Conservation (phyloP, 805 yeast genomes). For the Kluyveromyces starmeri region DNA sequence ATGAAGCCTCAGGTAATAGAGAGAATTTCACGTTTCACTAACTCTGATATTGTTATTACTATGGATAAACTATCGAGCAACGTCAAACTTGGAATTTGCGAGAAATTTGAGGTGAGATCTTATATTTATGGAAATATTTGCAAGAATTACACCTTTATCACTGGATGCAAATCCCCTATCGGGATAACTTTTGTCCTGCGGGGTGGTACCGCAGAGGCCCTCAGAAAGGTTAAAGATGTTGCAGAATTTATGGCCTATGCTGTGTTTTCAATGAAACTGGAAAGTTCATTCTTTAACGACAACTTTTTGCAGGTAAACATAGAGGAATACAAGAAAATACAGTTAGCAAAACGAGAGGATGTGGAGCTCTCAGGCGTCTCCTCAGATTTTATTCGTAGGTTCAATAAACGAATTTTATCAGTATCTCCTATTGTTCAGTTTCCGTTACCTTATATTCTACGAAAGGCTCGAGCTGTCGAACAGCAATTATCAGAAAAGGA, state of each 20-base stretch:
- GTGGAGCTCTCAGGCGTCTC: constrained; percentile 26
- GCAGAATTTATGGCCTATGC: constrained; percentile 74
- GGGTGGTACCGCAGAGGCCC: constrained; percentile 56
- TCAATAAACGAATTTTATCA: constrained; percentile 52
- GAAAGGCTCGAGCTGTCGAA: constrained; percentile 47
- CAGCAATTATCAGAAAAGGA: constrained; percentile 22
- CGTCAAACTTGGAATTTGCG: constrained; percentile 70
- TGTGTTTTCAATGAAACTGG: constrained; percentile 70
- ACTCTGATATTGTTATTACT: constrained; percentile 77
- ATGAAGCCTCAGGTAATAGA: constrained; percentile 76
- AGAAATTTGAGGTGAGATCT: constrained; percentile 58
- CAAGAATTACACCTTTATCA: constrained; percentile 69
- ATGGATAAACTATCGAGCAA: constrained; percentile 73
- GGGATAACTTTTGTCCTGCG: constrained; percentile 87
- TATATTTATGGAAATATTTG: constrained; percentile 46
- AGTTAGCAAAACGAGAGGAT: constrained; percentile 10
- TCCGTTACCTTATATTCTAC: constrained; percentile 56
- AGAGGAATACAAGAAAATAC: constrained; percentile 26
- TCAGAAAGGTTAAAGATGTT: constrained; percentile 66
- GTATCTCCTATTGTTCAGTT: constrained; percentile 80
- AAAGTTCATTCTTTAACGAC: constrained; percentile 64
- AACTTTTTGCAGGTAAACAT: constrained; percentile 47
- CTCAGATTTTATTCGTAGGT: constrained; percentile 31
- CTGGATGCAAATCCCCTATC: constrained; percentile 61
- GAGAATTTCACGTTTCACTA: constrained; percentile 67